Percentiles rank a stretch among this genome's conserved stretches.
phyloP scores from a whole-genome alignment of 805 yeast species.

The Wickerhamomyces kurtzmanii region DNA sequence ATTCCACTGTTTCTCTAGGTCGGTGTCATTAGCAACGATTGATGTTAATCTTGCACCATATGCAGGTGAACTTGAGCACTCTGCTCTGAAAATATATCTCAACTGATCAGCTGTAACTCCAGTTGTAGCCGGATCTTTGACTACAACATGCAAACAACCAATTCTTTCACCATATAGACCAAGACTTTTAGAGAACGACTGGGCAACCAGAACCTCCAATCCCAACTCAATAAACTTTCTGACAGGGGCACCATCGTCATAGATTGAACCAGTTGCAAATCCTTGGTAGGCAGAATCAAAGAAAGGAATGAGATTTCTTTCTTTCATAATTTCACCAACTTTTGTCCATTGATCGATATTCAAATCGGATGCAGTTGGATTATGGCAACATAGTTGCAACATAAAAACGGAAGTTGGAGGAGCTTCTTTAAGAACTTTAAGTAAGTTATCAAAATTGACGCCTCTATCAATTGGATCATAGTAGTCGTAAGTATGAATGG shows the following conservation, averaged over 20 bases:
- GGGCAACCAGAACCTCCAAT: conserved; percentile 33
- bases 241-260: conserved; percentile 47
- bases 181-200: conserved; percentile 80
- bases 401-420: conserved; percentile 18
- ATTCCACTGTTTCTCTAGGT: conserved; percentile 54
- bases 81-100: conserved; percentile 63
- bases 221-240: conserved; percentile 23
- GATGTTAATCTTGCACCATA: conserved; percentile 77
- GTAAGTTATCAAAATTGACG: neutral
- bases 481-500: neutral
- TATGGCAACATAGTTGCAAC: conserved; percentile 81
- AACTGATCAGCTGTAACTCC: conserved; percentile 41
- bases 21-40: conserved; percentile 45
- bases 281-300: conserved; percentile 87
- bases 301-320: conserved; percentile 54
- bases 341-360: conserved; percentile 61
- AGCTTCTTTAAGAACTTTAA: neutral
- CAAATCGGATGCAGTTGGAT: conserved; percentile 84
- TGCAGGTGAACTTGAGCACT: conserved; percentile 74
- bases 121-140: conserved; percentile 30
- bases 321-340: conserved; percentile 45
- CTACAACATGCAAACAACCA: conserved; percentile 35
- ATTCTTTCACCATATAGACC: conserved; percentile 84
- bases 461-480: neutral
- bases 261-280: conserved; percentile 72